Evolutionary conservation across 1,284 basidiomycete species (phyloP), one percentile per base, ranked within the genome.

Genomic region (Golubevia pallescens): DNA sequence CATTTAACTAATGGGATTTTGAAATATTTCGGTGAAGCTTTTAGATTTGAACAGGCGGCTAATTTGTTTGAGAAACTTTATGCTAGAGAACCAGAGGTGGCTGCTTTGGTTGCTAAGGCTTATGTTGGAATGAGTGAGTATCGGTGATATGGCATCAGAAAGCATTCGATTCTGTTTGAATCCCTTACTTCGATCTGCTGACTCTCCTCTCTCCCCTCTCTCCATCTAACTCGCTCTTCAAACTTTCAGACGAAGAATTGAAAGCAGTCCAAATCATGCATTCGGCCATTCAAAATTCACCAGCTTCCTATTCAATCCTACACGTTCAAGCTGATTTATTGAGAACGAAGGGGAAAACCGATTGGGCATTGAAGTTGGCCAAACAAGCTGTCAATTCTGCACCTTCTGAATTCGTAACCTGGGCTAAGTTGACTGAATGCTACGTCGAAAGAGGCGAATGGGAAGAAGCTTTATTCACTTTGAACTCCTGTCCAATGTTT

Each of bases 401-500:
- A 0, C 83, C 83, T 0, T 80, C 75, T 63, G 83, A 85, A 61
- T 85, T 82, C 53, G 68, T 77, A 55, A 85, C 83, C 0, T 85
- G 83, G 83, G 80, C 80, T 58, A 85, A 84, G 65, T 61, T 85
- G 3, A 84, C 81, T 0, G 80, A 85, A 63, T 78, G 73, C 67
- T 81, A 80, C 68, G 81, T 84, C 38, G 78, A 84, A 20, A 62
- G 77, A 16, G 74, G 67, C 8, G 69, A 82, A 23, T 85, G 80
- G 80, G 75, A 84, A 23, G 51, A 66, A 62, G 82, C 81, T 3
- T 66, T 85, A 13, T 84, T 78, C 58, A 85, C 83, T 53, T 70
- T 85, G 56, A 85, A 85, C 62, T 85, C 83, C 5, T 85, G 83
- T 63, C 83, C 83, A 10, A 85, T 85, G 83, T 85, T 85, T 62